Evolutionary conservation across 352 stramenopile genomes (phyloP), one percentile per base, ranked within the genome.

Genomic region (Globisporangium rhizosaccharum): DNA sequence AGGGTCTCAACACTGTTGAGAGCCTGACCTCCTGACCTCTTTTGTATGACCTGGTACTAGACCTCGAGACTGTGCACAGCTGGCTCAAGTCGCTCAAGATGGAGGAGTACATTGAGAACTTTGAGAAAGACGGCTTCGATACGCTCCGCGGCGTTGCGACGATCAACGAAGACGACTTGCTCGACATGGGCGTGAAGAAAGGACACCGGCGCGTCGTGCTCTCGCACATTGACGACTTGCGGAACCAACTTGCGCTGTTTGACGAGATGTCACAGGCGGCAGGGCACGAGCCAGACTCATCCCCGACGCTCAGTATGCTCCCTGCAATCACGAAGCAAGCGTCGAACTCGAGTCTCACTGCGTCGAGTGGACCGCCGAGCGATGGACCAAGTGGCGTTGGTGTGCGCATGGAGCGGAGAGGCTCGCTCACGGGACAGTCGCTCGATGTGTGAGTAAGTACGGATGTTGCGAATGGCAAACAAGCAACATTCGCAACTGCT

Each of bases 161-260:
- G 15, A 93, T 95, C 42, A 79, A 95, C 51, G 85, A 95, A 76
- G 75, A 90, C 25, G 85, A 95, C 45, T 68, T 95, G 53, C 84
- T 92, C 52, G 85, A 95, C 52, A 95, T 95, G 85, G 66, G 82
- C 41, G 85, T 95, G 53, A 95, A 95, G 70, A 95, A 95, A 61
- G 85, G 85, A 7, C 85, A 94, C 68, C 82, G 85, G 14, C 79
- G 85, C 48, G 74, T 92, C n/a, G 79, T 94, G 47, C 68, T 94
- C 20, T 85, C 83, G 37, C 82, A 94, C 68, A 94, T 94, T 51
- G 79, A 94, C 61, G 85, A 94, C 51, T 69, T 94, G 15, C 81
- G 82, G 45, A 79, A 72, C 46, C 79, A 92, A 44, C 66, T 94
- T n/a, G 52, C 63, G 0, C 30, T 78, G 44, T 58, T 88, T 36